phyloP scores from a whole-genome alignment of 169 alveolate genomes.

The Plasmodium reichenowi region DNA sequence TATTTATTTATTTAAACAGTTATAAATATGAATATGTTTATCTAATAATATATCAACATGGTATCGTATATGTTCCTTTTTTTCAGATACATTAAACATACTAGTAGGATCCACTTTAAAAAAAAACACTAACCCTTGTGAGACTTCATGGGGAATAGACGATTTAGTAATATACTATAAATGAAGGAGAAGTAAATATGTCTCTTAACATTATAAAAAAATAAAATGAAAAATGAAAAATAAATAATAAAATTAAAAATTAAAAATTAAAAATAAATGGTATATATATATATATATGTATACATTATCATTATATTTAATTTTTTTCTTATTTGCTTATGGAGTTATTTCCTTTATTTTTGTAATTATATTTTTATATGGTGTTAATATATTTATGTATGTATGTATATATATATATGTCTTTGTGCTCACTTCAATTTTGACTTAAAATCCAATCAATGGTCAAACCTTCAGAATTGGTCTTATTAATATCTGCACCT shows the following conservation, averaged over 20 bases:
- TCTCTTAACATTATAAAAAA: not conserved
- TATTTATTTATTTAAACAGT: no score
- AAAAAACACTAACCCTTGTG: conserved; percentile 81
- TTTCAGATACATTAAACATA: conserved; percentile 59
- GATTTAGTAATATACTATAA: conserved; percentile 82
- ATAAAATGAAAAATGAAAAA: conserved; percentile 17
- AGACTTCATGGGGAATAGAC: conserved; percentile 89
- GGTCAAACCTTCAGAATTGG: conserved; percentile 38
- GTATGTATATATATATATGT: no score
- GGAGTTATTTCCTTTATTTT: not conserved
- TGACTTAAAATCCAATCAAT: conserved; percentile 23
- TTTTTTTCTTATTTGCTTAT: not conserved
- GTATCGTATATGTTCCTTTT: not conserved
- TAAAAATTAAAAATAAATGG: no score
- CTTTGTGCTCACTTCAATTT: not conserved
- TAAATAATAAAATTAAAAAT: no score
- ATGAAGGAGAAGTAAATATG: not conserved
- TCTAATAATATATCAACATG: no score
- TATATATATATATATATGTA: not conserved
- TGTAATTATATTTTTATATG: not conserved
- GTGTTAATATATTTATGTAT: not conserved
- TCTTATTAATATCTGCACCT: conserved; percentile 56
- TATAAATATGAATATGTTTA: no score
- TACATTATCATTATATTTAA: not conserved
- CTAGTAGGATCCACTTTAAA: conserved; percentile 78